phyloP scores from a whole-genome alignment of 2,329 filamentous ascomycete genomes.

The Colletotrichum godetiae region DNA sequence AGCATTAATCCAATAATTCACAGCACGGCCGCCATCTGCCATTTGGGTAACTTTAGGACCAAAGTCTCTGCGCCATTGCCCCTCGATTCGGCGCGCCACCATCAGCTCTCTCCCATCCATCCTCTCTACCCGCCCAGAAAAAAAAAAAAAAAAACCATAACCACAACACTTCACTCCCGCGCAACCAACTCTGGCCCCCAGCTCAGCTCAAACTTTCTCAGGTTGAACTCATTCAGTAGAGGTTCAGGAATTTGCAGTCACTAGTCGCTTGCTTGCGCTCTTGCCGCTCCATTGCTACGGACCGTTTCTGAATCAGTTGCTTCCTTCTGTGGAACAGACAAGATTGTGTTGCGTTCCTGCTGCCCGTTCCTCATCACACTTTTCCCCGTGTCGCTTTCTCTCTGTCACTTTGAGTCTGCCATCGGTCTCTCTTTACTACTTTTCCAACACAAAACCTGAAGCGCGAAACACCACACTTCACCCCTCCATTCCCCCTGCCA shows the following conservation, averaged over 20 bases:
- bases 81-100: constrained; percentile 30
- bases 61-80: constrained; percentile 19
- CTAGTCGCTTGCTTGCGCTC: neutral
- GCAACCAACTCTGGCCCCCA: neutral
- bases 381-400: neutral
- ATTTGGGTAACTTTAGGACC: constrained; percentile 9
- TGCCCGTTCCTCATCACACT: constrained; percentile 12
- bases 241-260: constrained; percentile 14
- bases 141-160: too few relatives aligned
- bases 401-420: neutral
- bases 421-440: neutral
- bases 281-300: neutral
- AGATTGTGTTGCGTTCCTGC: constrained; percentile 29
- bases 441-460: constrained; percentile 35
- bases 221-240: neutral
- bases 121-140: neutral
- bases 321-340: constrained; percentile 1
- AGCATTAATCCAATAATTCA: constrained; percentile 12
- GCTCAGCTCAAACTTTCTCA: neutral
- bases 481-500: constrained; percentile 35
- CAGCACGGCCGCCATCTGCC: constrained; percentile 12
- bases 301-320: neutral
- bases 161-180: neutral
- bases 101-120: neutral
- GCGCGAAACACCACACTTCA: constrained; percentile 32